These are phyloP conservation scores for Betula pendula DNA, from an alignment of 306 rosid genomes.

Conservation along the genomic window DNA sequence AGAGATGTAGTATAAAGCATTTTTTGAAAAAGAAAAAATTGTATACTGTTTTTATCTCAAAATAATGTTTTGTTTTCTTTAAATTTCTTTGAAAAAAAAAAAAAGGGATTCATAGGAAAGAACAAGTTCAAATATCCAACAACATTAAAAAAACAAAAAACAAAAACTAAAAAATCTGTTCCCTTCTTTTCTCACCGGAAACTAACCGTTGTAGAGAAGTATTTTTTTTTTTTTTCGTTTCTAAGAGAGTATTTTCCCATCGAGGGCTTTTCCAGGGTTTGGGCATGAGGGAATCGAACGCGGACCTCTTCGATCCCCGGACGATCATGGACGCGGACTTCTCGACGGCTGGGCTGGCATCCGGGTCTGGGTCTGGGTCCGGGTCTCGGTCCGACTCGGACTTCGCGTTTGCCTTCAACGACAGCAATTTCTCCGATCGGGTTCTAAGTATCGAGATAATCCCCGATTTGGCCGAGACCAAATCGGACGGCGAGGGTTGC, in stretches of 20 bases:
- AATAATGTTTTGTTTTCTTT: too few species aligned
- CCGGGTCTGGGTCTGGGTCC: not conserved
- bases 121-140: too few species aligned
- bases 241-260: not conserved
- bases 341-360: constrained; percentile 2
- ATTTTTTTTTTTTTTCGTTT: not conserved
- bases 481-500: constrained; percentile 23
- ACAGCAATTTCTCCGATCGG: constrained; percentile 50
- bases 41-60: too few species aligned
- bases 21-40: too few species aligned
- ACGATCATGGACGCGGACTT: constrained; percentile 22
- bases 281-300: constrained; percentile 13
- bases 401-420: constrained; percentile 51
- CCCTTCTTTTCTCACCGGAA: not conserved
- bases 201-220: not conserved
- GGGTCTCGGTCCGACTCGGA: constrained; percentile 19
- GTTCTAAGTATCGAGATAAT: constrained; percentile 44
- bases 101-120: too few species aligned
- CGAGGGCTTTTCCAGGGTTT: not conserved
- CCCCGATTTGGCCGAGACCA: constrained; percentile 20
- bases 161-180: too few species aligned
- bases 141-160: too few species aligned
- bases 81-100: too few species aligned
- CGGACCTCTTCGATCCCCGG: constrained; percentile 18
- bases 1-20: too few species aligned